A percentile compares a stretch with the other conserved stretches of the same genome.
phyloP scores from a whole-genome alignment of 2,329 filamentous ascomycete species.

The Calonectria ilicicola region DNA sequence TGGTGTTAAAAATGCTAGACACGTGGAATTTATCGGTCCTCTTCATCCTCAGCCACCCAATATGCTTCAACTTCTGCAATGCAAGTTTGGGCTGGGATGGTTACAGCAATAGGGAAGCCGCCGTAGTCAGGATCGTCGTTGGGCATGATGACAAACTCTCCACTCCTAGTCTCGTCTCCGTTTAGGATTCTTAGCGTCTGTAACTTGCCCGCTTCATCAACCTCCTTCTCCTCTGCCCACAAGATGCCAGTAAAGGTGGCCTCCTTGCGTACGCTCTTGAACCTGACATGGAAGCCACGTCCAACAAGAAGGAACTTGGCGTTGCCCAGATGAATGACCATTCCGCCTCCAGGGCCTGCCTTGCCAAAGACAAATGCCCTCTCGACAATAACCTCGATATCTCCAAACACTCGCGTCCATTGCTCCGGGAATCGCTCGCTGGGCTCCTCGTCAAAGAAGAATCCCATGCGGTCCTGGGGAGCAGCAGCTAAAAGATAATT shows the following conservation, averaged over 20 bases:
- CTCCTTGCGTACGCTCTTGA: constrained; percentile 45
- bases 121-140: constrained; percentile 68
- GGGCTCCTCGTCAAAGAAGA: constrained; percentile 51
- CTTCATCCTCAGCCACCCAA: constrained; percentile 44
- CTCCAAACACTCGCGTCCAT: constrained; percentile 45
- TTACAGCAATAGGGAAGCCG: constrained; percentile 66
- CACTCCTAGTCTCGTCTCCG: constrained; percentile 57
- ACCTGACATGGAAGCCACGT: constrained; percentile 52
- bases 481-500: constrained; percentile 43
- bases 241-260: constrained; percentile 55
- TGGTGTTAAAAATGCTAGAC: too few relatives aligned
- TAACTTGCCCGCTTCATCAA: constrained; percentile 48
- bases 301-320: constrained; percentile 52
- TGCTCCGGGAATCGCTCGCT: constrained; percentile 37
- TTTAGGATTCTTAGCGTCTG: constrained; percentile 49
- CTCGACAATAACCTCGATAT: constrained; percentile 51
- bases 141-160: constrained; percentile 65
- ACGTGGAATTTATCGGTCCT: constrained; percentile 29
- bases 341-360: constrained; percentile 50
- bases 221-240: constrained; percentile 50
- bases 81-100: constrained; percentile 62
- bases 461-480: constrained; percentile 50
- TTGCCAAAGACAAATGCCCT: constrained; percentile 56
- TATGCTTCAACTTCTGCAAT: constrained; percentile 58
- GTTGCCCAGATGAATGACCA: constrained; percentile 52